Conservation (phyloP, 495 filamentous ascomycete species). For the Neurospora tetrasperma region DNA sequence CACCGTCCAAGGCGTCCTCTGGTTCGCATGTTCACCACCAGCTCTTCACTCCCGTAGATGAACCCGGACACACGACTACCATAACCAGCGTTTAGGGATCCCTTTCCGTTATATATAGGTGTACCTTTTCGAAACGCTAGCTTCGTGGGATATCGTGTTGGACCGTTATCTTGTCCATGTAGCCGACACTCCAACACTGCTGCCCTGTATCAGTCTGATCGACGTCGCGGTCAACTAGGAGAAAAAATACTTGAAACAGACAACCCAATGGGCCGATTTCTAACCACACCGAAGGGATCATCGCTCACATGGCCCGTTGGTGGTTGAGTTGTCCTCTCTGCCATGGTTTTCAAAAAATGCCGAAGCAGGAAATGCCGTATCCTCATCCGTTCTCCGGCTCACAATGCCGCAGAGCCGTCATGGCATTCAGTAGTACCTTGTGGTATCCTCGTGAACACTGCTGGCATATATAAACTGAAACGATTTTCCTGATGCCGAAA, state of each 20-base stretch:
- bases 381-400: background rate
- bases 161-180: background rate
- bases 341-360: background rate
- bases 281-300: background rate
- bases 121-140: background rate
- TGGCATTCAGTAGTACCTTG: background rate
- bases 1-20: background rate
- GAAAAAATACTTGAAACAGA: background rate
- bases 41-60: background rate
- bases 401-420: background rate
- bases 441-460: background rate
- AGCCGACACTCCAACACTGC: background rate
- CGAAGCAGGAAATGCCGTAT: background rate
- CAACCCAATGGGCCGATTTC: background rate
- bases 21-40: background rate
- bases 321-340: background rate
- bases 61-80: background rate
- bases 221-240: background rate
- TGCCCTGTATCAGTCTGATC: background rate
- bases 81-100: background rate
- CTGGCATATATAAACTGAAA: background rate
- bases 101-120: no score
- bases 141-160: background rate
- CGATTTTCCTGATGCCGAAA: rapidly evolving
- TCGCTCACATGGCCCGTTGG: background rate